These are phyloP conservation scores for Ophiorrhiza pumila DNA, from an alignment of 257 asterid species.

Conservation along the genomic window DNA sequence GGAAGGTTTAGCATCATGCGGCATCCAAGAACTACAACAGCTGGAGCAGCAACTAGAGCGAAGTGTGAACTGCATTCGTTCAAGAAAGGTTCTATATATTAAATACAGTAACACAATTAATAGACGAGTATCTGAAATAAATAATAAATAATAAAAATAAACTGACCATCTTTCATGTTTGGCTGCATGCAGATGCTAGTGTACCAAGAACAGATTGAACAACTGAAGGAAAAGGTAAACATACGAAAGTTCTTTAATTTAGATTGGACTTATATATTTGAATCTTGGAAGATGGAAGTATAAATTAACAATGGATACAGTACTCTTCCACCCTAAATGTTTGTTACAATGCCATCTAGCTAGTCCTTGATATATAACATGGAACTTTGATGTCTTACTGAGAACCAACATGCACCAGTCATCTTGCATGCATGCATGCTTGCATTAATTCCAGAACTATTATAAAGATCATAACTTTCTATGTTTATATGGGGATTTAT, in stretches of 20 bases:
- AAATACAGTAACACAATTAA: too few relatives aligned
- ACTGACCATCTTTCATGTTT: neutral
- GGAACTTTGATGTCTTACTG: too few relatives aligned
- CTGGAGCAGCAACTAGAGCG: slow-evolving; percentile 78
- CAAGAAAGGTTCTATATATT: slow-evolving; percentile 59
- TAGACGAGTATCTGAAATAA: too few relatives aligned
- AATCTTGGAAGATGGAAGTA: neutral
- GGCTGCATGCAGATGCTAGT: slow-evolving; percentile 57
- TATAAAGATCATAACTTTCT: too few relatives aligned
- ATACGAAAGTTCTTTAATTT: neutral
- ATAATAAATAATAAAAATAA: neutral
- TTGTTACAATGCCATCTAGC: too few relatives aligned
- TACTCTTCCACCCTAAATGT: too few relatives aligned
- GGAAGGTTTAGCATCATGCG: slow-evolving; percentile 64
- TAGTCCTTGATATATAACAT: too few relatives aligned
- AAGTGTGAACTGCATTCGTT: slow-evolving; percentile 61
- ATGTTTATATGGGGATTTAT: too few relatives aligned
- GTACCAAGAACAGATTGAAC: slow-evolving; percentile 67
- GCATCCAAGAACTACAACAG: slow-evolving; percentile 67
- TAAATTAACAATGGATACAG: too few relatives aligned
- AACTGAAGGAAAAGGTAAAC: slow-evolving; percentile 70
- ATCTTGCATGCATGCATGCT: too few relatives aligned
- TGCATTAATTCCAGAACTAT: too few relatives aligned
- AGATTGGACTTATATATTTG: neutral
- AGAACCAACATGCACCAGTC: too few relatives aligned